Evolutionary conservation across 2,329 filamentous ascomycete genomes (phyloP).

Genomic region (Blastomyces parvus): DNA sequence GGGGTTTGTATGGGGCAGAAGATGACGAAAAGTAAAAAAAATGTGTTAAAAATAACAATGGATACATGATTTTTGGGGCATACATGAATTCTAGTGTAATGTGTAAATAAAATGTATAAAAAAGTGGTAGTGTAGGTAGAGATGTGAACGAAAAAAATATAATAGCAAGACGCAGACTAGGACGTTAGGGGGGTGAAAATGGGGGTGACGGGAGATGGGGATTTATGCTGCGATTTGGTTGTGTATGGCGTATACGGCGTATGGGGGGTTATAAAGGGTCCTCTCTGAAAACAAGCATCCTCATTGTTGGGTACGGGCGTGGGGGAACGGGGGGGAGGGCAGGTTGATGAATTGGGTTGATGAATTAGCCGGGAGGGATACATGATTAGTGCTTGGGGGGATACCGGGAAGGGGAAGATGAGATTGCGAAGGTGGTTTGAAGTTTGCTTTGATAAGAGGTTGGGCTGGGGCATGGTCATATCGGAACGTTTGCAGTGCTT

Average conservation of each 20-base stretch:
- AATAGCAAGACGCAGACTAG: constrained; percentile 6
- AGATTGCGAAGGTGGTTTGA: background rate
- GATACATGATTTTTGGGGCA: constrained; percentile 37
- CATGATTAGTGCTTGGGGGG: constrained; percentile 8
- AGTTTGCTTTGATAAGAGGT: constrained; percentile 2
- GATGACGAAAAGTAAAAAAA: background rate
- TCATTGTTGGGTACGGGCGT: constrained; percentile 3
- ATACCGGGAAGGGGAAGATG: background rate
- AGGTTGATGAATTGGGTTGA: too few species aligned
- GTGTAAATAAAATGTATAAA: constrained; percentile 18
- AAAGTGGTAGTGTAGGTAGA: constrained; percentile 11
- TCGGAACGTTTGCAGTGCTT: constrained; percentile 9
- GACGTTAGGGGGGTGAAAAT: background rate
- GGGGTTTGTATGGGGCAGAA: background rate
- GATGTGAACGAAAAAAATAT: constrained; percentile 16
- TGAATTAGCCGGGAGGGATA: background rate
- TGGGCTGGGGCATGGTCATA: constrained; percentile 6
- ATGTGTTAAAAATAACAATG: constrained; percentile 12
- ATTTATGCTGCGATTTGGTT: background rate
- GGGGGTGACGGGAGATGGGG: constrained; percentile 6
- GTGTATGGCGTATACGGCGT: background rate
- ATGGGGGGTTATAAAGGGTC: constrained; percentile 9
- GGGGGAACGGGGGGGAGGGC: background rate
- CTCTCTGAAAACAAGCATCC: constrained; percentile 17
- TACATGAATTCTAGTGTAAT: constrained; percentile 28